These are phyloP conservation scores for Zostera marina DNA, from an alignment of 116 monocot species.

Conservation along the genomic window DNA sequence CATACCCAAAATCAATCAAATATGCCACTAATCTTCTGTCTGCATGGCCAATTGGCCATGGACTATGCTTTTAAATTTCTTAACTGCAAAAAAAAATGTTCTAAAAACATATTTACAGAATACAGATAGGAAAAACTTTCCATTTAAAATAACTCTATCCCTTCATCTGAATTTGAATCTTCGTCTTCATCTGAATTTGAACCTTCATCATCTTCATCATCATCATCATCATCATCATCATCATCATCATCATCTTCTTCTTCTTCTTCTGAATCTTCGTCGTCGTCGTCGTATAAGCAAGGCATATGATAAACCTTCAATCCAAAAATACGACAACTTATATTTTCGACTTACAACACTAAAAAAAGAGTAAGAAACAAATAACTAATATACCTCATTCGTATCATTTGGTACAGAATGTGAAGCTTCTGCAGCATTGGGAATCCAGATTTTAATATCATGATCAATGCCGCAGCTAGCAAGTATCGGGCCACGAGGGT, in stretches of 20 bases:
- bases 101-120: no score
- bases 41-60: no score
- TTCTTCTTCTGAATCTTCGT: slow-evolving; percentile 7
- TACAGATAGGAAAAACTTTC: no score
- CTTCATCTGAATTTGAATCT: not conserved
- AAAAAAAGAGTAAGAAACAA: slow-evolving; percentile 26
- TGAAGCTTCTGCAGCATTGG: slow-evolving; percentile 28
- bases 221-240: slow-evolving; percentile 7
- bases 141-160: no score
- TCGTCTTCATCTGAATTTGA: not conserved
- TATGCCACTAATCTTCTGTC: no score
- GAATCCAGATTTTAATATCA: slow-evolving; percentile 80
- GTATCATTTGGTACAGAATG: slow-evolving; percentile 23
- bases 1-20: no score
- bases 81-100: no score
- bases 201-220: not conserved
- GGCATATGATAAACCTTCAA: no score
- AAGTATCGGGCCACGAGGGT: slow-evolving; percentile 43
- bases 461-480: slow-evolving; percentile 88
- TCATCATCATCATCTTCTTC: slow-evolving; percentile 9
- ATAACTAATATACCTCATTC: slow-evolving; percentile 42
- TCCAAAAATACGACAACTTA: no score
- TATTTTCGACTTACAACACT: no score
- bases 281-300: no score
- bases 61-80: no score